These are phyloP conservation scores for Silene noctiflora DNA, from an alignment of 179 eudicot genomes.

Conservation along the genomic window DNA sequence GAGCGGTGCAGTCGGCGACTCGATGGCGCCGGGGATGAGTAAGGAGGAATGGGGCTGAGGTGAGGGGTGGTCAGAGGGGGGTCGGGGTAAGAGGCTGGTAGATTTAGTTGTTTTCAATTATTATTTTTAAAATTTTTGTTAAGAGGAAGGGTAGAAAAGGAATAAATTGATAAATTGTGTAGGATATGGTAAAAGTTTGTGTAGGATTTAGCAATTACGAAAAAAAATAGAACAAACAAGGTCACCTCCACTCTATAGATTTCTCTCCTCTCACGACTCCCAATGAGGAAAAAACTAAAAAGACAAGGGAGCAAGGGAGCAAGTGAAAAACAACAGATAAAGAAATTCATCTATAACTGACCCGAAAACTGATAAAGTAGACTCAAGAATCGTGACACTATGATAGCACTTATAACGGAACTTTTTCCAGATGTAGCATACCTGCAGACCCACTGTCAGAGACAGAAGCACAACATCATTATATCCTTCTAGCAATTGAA, in stretches of 20 bases:
- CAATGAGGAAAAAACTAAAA: background rate
- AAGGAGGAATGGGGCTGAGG: too few species aligned
- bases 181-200: too few species aligned
- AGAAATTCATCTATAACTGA: background rate
- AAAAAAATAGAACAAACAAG: background rate
- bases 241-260: background rate
- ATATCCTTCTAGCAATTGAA: conserved; percentile 67
- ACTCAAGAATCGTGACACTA: background rate
- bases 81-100: too few species aligned
- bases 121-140: too few species aligned
- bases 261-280: background rate
- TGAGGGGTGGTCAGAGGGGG: too few species aligned
- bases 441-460: conserved; percentile 91
- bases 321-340: background rate
- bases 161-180: too few species aligned
- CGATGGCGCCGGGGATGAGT: too few species aligned
- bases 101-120: too few species aligned
- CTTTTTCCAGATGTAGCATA: conserved; percentile 23
- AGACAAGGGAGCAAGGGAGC: background rate
- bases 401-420: background rate
- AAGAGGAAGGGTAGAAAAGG: too few species aligned
- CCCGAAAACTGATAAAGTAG: background rate
- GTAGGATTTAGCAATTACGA: too few species aligned
- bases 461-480: conserved; percentile 72
- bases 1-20: too few species aligned